A percentile compares a stretch with the other conserved stretches of the same genome.
Conservation (phyloP, 2,329 filamentous ascomycete genomes). For the Coniochaeta prunicola region DNA sequence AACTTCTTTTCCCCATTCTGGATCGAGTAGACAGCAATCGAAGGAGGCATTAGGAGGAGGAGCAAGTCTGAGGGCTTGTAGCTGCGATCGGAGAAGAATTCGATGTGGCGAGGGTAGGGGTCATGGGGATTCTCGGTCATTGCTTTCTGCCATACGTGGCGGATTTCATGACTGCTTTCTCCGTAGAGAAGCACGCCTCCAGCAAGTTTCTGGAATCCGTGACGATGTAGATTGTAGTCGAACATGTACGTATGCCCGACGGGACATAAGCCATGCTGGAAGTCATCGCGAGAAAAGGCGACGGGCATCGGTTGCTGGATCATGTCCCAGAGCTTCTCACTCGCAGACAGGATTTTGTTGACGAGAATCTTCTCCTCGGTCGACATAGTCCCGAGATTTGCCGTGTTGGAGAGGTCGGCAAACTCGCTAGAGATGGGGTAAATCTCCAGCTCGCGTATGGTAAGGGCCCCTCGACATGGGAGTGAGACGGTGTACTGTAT, state of each 20-base stretch:
- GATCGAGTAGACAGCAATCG: neutral
- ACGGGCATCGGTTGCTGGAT: neutral
- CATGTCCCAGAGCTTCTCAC: neutral
- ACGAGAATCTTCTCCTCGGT: neutral
- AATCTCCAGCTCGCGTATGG: neutral
- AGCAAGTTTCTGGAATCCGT: neutral
- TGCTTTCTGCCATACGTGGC: neutral
- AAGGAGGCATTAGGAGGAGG: neutral
- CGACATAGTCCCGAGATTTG: neutral
- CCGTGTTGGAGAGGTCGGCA: neutral
- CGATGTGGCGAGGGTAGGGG: neutral
- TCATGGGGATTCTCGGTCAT: neutral
- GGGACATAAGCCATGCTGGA: neutral
- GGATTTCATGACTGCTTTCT: too few relatives aligned
- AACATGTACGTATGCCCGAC: neutral
- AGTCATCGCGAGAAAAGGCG: neutral
- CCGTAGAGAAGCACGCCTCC: too few relatives aligned
- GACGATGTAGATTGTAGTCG: neutral
- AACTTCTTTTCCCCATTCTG: neutral
- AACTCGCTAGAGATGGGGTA: neutral
- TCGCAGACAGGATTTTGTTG: neutral
- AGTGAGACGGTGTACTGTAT: neutral
- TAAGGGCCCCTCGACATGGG: neutral
- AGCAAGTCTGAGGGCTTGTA: neutral
- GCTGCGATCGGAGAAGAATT: neutral